Evolutionary conservation across 2,329 filamentous ascomycete species (phyloP).

Genomic region (Metarhizium anisopliae): DNA sequence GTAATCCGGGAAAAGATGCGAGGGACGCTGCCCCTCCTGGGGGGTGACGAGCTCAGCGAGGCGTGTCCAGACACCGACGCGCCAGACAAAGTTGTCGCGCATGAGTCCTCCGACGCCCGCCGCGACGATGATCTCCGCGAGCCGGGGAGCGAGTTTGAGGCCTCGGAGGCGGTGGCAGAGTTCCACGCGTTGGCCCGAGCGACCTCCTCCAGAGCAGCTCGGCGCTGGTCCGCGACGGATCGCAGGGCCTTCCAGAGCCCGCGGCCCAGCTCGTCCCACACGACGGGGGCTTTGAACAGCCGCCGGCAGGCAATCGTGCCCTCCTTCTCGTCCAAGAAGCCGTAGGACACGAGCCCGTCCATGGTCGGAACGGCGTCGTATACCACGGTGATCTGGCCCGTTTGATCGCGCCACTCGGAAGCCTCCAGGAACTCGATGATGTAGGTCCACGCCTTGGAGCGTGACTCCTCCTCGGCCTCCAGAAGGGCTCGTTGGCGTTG

Average conservation of each 20-base stretch:
- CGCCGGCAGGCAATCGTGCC: constrained; percentile 26
- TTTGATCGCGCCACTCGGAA: constrained; percentile 20
- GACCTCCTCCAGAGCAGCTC: neutral
- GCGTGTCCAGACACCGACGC: constrained; percentile 4
- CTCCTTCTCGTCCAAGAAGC: constrained; percentile 22
- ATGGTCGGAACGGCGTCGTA: constrained; percentile 24
- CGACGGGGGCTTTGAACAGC: constrained; percentile 28
- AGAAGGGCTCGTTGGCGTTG: constrained; percentile 14
- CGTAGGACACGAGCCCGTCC: constrained; percentile 23
- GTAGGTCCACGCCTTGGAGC: constrained; percentile 22
- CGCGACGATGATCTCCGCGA: constrained; percentile 4
- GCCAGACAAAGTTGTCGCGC: constrained; percentile 1
- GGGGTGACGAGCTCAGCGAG: constrained; percentile 8
- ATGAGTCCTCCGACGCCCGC: constrained; percentile 6
- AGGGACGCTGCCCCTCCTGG: constrained; percentile 6
- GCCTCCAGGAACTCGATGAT: constrained; percentile 21
- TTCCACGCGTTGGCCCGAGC: neutral
- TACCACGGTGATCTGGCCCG: constrained; percentile 24
- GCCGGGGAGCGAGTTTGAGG: neutral
- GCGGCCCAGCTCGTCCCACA: constrained; percentile 28
- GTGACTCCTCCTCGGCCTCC: constrained; percentile 21
- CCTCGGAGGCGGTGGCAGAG: neutral
- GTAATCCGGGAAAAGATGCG: constrained; percentile 7
- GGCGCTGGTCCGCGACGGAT: constrained; percentile 10
- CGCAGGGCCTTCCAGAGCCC: constrained; percentile 22